Conservation (phyloP, 768 basidiomycete species). For the Podaxis mareebaensis region DNA sequence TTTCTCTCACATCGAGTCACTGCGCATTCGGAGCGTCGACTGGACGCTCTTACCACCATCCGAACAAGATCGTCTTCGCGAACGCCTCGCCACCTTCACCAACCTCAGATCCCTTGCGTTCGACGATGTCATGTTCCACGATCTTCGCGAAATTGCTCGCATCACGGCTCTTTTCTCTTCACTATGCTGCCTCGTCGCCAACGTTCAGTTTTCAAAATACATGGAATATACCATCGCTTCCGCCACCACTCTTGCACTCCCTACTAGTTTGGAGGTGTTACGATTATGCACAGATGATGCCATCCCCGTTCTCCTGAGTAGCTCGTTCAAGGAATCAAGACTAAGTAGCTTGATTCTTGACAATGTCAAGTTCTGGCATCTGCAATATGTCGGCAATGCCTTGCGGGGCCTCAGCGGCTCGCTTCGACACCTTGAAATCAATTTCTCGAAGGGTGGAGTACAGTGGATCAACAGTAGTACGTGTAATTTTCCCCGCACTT, state of each 20-base stretch:
- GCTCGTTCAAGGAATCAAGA: conserved; percentile 3
- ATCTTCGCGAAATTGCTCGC: conserved; percentile 29
- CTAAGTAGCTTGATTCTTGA: conserved; percentile 11
- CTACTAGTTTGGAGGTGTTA: conserved; percentile 24
- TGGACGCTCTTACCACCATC: conserved; percentile 27
- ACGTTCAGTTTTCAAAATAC: conserved; percentile 29
- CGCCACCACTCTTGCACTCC: conserved; percentile 16
- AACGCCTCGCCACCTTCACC: conserved; percentile 22
- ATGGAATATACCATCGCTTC: conserved; percentile 25
- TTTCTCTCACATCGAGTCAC: conserved; percentile 22
- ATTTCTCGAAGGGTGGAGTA: neutral
- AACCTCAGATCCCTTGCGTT: conserved; percentile 26
- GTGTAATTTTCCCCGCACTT: neutral
- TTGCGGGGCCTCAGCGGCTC: neutral
- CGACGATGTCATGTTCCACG: conserved; percentile 30
- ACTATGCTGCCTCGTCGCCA: conserved; percentile 25
- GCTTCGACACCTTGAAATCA: conserved; percentile 2
- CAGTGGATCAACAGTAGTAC: conserved; percentile 2
- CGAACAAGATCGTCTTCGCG: conserved; percentile 21
- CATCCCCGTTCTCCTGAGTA: conserved; percentile 25
- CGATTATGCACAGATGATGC: conserved; percentile 25
- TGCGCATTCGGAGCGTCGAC: conserved; percentile 28
- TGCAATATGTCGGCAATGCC: neutral
- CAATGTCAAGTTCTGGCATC: conserved; percentile 12
- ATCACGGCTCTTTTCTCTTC: conserved; percentile 25